phyloP scores from a whole-genome alignment of 768 basidiomycete species.

The Boletus subcaerulescens region DNA sequence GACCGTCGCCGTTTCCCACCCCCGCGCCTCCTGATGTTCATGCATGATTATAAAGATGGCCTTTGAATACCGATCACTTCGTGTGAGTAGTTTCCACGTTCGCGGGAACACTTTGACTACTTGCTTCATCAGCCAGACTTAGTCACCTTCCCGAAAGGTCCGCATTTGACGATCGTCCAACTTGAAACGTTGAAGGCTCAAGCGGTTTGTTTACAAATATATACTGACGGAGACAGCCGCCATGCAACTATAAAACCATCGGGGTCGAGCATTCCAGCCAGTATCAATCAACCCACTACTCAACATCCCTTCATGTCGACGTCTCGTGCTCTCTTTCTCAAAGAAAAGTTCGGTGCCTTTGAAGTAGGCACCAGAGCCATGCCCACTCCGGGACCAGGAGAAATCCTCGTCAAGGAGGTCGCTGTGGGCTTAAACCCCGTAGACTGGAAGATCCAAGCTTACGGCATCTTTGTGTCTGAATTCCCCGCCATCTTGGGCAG shows the following conservation, averaged over 20 bases:
- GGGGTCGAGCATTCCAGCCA: neutral
- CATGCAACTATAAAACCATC: neutral
- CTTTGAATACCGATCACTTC: too few species aligned
- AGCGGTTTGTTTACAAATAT: slow-evolving; percentile 1
- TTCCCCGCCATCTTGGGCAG: slow-evolving; percentile 38
- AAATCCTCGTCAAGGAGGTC: slow-evolving; percentile 42
- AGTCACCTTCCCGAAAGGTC: too few species aligned
- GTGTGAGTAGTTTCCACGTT: too few species aligned
- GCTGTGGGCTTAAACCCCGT: slow-evolving; percentile 44
- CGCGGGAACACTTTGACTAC: too few species aligned
- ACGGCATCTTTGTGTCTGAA: neutral
- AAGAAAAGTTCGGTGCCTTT: slow-evolving; percentile 17
- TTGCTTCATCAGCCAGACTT: too few species aligned
- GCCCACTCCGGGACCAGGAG: slow-evolving; percentile 37
- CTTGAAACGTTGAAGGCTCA: neutral
- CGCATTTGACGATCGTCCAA: too few species aligned
- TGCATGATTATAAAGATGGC: too few species aligned
- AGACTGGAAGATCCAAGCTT: slow-evolving; percentile 35
- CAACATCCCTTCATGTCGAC: slow-evolving; percentile 6
- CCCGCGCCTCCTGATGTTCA: too few species aligned
- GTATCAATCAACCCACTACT: neutral
- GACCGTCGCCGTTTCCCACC: too few species aligned
- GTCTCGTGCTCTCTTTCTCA: slow-evolving; percentile 17
- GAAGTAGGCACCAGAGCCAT: slow-evolving; percentile 6
- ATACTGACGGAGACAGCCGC: neutral